Evolutionary conservation across 805 yeast species (phyloP).

Genomic region (Ogataea angusta): DNA sequence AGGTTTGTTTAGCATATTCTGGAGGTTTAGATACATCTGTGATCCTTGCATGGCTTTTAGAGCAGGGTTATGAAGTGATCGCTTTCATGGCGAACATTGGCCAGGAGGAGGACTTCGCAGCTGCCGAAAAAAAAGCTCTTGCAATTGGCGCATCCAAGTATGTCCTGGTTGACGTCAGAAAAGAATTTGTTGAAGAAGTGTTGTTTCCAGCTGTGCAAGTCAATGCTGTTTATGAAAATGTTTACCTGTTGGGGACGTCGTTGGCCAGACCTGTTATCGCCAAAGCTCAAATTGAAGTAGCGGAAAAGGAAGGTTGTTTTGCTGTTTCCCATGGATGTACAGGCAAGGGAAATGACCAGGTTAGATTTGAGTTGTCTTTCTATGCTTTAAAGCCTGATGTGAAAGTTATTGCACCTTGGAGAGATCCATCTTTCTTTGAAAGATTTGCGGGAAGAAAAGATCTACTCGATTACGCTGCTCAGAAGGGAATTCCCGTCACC

Average conservation of each 20-base stretch:
- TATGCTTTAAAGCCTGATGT: conserved; percentile 98
- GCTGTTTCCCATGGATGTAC: conserved; percentile 99
- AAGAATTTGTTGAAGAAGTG: conserved; percentile 89
- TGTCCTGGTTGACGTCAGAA: conserved; percentile 90
- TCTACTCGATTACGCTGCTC: conserved; percentile 87
- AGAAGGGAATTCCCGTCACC: conserved; percentile 87
- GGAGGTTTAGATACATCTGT: conserved; percentile 99
- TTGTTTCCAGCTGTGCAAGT: conserved; percentile 96
- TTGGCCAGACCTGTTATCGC: conserved; percentile 99
- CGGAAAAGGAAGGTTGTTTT: conserved; percentile 95
- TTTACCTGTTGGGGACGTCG: conserved; percentile 93
- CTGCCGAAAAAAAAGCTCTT: conserved; percentile 93
- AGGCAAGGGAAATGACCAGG: conserved; percentile 99
- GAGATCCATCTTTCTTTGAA: conserved; percentile 91
- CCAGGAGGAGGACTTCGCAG: conserved; percentile 98
- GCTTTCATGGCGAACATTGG: conserved; percentile 99
- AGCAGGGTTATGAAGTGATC: conserved; percentile 96
- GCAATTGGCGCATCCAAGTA: conserved; percentile 97
- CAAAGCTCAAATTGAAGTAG: conserved; percentile 95
- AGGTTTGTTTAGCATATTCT: conserved; percentile 98
- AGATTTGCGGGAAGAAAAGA: conserved; percentile 98
- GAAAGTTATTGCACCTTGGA: conserved; percentile 98
- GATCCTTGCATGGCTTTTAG: conserved; percentile 96
- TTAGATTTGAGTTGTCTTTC: conserved; percentile 94
- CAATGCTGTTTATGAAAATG: conserved; percentile 97